Conservation (phyloP, 169 alveolate species). For the Blepharisma undulans region DNA sequence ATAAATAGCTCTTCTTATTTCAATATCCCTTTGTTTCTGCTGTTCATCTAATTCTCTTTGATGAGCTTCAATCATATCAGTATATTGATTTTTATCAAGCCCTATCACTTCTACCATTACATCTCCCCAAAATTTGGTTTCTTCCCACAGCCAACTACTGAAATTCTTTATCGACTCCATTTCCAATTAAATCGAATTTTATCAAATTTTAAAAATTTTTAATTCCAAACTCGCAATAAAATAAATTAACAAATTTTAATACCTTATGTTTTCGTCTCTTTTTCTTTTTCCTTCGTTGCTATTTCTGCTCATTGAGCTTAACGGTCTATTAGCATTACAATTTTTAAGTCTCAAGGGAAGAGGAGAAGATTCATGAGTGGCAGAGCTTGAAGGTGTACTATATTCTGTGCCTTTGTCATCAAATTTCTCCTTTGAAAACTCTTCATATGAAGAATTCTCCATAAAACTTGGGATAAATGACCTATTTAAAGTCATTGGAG, state of each 20-base stretch:
- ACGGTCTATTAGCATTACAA: neutral
- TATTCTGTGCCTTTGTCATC: neutral
- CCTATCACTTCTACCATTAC: neutral
- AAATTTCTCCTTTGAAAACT: neutral
- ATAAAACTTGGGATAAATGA: neutral
- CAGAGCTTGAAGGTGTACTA: conserved; percentile 1
- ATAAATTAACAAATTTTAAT: too few species aligned
- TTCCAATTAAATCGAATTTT: neutral
- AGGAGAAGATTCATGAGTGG: conserved; percentile 22
- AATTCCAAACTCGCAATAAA: neutral
- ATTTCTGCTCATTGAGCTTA: neutral
- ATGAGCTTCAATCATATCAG: neutral
- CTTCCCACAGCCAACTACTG: neutral
- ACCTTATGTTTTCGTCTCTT: neutral
- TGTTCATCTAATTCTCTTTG: neutral
- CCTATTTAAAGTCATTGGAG: neutral
- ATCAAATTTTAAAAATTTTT: too few species aligned
- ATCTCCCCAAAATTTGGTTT: neutral
- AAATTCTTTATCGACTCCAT: neutral
- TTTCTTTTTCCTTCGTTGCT: neutral
- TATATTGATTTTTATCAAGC: neutral
- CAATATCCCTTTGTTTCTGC: neutral
- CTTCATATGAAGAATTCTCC: neutral
- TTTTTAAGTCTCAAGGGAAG: conserved; percentile 15
- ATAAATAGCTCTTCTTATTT: neutral